Evolutionary conservation across 164 flowering plant genomes (phyloP).

Genomic region (Nymphaea colorata): DNA sequence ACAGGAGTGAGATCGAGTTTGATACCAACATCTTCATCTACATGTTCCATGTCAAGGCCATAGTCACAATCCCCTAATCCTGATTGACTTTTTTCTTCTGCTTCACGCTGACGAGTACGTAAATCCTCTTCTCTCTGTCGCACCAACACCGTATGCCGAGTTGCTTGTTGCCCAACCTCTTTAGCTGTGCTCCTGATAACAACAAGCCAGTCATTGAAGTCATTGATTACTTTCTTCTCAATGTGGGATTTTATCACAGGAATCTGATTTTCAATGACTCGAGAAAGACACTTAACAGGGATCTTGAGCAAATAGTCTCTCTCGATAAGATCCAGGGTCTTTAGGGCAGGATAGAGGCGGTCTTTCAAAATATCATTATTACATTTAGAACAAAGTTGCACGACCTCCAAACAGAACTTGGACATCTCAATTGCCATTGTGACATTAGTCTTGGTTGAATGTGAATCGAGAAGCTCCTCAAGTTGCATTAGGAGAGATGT

Average conservation of each 20-base stretch:
- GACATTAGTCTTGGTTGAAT: constrained; percentile 59
- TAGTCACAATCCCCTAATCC: constrained; percentile 52
- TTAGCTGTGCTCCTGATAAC: constrained; percentile 66
- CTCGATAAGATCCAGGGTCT: constrained; percentile 67
- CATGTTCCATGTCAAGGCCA: constrained; percentile 61
- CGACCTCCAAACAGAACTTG: constrained; percentile 38
- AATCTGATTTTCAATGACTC: constrained; percentile 46
- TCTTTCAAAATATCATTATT: constrained; percentile 59
- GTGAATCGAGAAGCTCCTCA: constrained; percentile 73
- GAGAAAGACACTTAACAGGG: constrained; percentile 40
- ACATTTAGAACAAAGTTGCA: constrained; percentile 67
- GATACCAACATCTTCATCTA: constrained; percentile 53
- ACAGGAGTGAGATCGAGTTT: constrained; percentile 81
- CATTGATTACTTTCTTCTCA: constrained; percentile 54
- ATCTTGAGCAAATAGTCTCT: constrained; percentile 37
- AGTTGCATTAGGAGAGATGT: constrained; percentile 50
- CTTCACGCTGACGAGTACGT: constrained; percentile 65
- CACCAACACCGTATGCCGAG: constrained; percentile 59
- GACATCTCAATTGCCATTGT: constrained; percentile 69
- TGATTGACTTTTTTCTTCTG: constrained; percentile 59
- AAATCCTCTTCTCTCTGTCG: constrained; percentile 80
- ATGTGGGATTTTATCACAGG: constrained; percentile 66
- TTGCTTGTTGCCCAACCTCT: constrained; percentile 73
- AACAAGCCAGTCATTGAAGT: constrained; percentile 86
- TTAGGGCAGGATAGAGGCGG: constrained; percentile 73